These are phyloP conservation scores for Cutaneotrichosporon sp. DNA, from an alignment of 1,284 basidiomycete species.

Conservation along the genomic window DNA sequence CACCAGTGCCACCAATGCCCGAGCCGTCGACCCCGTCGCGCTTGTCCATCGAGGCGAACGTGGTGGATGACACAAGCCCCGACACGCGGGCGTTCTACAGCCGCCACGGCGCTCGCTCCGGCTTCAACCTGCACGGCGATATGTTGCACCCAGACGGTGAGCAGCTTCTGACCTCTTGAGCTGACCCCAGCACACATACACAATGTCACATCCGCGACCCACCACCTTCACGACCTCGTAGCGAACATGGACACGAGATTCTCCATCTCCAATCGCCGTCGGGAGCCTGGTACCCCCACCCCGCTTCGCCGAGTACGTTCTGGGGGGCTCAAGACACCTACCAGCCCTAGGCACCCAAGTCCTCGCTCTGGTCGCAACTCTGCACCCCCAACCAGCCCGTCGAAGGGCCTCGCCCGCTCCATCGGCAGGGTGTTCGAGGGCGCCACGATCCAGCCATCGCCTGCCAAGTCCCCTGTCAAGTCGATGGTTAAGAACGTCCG, in stretches of 20 bases:
- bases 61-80: slow-evolving; percentile 8
- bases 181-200: slow-evolving; percentile 24
- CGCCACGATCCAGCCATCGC: background rate
- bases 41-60: background rate
- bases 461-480: slow-evolving; percentile 9
- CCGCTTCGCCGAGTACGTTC: slow-evolving; percentile 35
- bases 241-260: slow-evolving; percentile 25
- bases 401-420: background rate
- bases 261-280: background rate
- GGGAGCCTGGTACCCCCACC: slow-evolving; percentile 24
- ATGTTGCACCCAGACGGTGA: slow-evolving; percentile 9
- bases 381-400: slow-evolving; percentile 1
- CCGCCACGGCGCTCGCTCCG: slow-evolving; percentile 4
- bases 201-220: slow-evolving; percentile 40
- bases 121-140: slow-evolving; percentile 10
- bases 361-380: background rate
- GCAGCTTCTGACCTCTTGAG: no score
- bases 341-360: background rate
- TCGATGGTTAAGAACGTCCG: slow-evolving; percentile 43
- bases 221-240: slow-evolving; percentile 36
- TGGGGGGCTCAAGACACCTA: slow-evolving; percentile 25
- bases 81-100: slow-evolving; percentile 16
- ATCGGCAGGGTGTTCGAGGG: background rate
- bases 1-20: background rate
- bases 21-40: background rate